phyloP scores from a whole-genome alignment of 164 flowering plant genomes.

The Kalanchoe fedtschenkoi region DNA sequence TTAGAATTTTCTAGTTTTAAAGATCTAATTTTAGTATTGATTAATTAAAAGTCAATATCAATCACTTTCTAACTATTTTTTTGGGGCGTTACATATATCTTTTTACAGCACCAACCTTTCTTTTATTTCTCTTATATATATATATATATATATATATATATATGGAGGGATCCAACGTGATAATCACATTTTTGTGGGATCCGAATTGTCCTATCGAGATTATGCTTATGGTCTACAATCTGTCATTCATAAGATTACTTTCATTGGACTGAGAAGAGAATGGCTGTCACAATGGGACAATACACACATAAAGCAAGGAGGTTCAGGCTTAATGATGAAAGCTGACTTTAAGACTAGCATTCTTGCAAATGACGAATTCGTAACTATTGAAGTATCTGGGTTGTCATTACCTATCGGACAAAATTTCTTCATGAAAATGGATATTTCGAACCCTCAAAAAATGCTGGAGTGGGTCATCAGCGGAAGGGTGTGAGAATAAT shows the following conservation, averaged over 20 bases:
- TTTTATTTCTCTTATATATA: too few relatives aligned
- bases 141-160: too few relatives aligned
- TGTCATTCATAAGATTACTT: conserved; percentile 39
- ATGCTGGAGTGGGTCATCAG: background rate
- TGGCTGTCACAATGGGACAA: background rate
- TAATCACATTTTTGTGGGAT: conserved; percentile 20
- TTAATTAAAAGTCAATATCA: too few relatives aligned
- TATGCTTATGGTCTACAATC: conserved; percentile 43
- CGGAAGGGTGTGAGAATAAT: background rate
- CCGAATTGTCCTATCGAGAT: conserved; percentile 37
- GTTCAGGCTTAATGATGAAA: background rate
- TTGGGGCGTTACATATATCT: too few relatives aligned
- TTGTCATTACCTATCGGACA: conserved; percentile 33
- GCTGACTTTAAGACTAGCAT: conserved; percentile 1
- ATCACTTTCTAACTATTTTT: too few relatives aligned
- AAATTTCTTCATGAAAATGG: conserved; percentile 25
- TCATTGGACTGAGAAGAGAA: conserved; percentile 35
- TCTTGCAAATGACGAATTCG: conserved; percentile 12
- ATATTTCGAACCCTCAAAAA: background rate
- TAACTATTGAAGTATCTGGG: conserved; percentile 17
- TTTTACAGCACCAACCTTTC: too few relatives aligned
- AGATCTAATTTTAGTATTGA: too few relatives aligned
- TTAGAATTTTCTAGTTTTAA: too few relatives aligned
- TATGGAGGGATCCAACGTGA: conserved; percentile 10
- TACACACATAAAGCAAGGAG: background rate